Conservation (phyloP, 345 rosid species). For the Microcos paniculata region DNA sequence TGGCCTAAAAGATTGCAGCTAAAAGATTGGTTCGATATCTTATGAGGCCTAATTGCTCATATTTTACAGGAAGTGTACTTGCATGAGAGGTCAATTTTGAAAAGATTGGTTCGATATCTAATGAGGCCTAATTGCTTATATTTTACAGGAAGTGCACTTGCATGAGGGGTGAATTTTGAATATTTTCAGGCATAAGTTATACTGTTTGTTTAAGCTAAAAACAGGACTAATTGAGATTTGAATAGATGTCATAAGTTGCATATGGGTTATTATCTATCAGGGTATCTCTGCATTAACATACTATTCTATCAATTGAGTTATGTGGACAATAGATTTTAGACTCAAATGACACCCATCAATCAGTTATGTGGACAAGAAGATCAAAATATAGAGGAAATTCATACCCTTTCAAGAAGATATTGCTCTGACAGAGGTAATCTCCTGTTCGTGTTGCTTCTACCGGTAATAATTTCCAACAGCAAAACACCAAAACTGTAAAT, state of each 20-base stretch:
- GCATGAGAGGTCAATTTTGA: background rate
- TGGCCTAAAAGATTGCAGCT: background rate
- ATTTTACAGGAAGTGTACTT: background rate
- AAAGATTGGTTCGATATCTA: no score
- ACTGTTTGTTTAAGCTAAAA: background rate
- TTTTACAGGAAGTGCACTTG: background rate
- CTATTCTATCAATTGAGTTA: background rate
- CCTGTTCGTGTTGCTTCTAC: constrained; percentile 57
- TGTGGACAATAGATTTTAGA: background rate
- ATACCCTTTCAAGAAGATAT: constrained; percentile 67
- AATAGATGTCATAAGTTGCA: background rate
- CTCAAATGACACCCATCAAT: background rate
- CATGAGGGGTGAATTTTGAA: background rate
- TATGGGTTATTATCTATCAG: background rate
- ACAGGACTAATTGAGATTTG: background rate
- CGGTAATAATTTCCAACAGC: constrained; percentile 62
- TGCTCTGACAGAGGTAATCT: constrained; percentile 41
- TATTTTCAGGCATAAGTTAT: background rate
- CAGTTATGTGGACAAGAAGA: no score
- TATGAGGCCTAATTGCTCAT: background rate
- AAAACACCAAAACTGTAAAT: constrained; percentile 74
- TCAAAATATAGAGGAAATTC: constrained; percentile 9
- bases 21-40: background rate
- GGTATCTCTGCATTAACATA: background rate
- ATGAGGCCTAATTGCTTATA: background rate